Evolutionary conservation across 2,329 filamentous ascomycete species (phyloP).

Genomic region (Aotearoamyces nothofagi): DNA sequence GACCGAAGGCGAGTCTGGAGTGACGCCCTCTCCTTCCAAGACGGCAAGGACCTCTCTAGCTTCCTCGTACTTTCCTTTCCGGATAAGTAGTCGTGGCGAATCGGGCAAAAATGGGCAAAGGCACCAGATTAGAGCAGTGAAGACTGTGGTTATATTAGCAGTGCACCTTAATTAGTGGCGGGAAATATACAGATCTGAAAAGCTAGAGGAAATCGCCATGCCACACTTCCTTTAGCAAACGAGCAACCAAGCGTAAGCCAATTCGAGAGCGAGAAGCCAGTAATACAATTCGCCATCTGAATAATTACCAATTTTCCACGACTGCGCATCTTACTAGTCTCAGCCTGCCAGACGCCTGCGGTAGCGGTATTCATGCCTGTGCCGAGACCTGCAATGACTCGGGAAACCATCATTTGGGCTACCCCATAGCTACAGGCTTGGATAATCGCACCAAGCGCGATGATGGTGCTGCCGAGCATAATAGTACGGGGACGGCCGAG

Average conservation of each 20-base stretch:
- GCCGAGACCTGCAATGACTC: slow-evolving; percentile 19
- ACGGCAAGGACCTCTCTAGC: slow-evolving; percentile 35
- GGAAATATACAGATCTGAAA: slow-evolving; percentile 21
- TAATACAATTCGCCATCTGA: slow-evolving; percentile 33
- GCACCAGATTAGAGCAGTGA: slow-evolving; percentile 20
- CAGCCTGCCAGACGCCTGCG: slow-evolving; percentile 47
- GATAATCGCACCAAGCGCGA: slow-evolving; percentile 13
- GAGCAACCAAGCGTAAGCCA: slow-evolving; percentile 21
- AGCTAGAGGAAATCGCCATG: slow-evolving; percentile 19
- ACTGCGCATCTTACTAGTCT: slow-evolving; percentile 10
- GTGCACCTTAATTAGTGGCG: no score
- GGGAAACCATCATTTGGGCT: slow-evolving; percentile 23
- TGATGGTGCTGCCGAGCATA: slow-evolving; percentile 28
- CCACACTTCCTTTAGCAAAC: slow-evolving; percentile 14
- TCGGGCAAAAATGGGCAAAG: slow-evolving; percentile 40
- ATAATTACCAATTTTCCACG: slow-evolving; percentile 13
- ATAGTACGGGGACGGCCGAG: slow-evolving; percentile 41
- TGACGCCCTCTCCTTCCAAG: slow-evolving; percentile 24
- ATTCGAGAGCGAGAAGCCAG: slow-evolving; percentile 35
- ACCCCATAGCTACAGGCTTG: slow-evolving; percentile 20
- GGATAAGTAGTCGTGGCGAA: slow-evolving; percentile 59
- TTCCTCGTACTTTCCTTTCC: slow-evolving; percentile 41
- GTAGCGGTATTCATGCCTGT: slow-evolving; percentile 36
- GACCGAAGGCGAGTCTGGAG: slow-evolving; percentile 21
- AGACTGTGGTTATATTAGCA: no score